Evolutionary conservation across 2,329 filamentous ascomycete species (phyloP).

Genomic region (Aspergillus caelatus): DNA sequence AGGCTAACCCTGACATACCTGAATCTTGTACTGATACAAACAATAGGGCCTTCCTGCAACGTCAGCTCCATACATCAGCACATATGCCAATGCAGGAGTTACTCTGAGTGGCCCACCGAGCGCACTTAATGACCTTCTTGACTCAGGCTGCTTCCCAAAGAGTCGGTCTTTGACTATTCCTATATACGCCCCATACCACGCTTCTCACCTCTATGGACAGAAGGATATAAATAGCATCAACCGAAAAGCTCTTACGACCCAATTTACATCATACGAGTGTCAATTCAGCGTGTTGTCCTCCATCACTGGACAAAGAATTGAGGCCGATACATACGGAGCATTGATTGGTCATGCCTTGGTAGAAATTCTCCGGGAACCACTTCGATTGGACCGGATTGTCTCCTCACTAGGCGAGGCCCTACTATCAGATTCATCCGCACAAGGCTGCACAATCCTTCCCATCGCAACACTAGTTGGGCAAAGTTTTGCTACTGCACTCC

Average conservation of each 20-base stretch:
- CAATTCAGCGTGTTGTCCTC: not conserved
- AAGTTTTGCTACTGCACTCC: not conserved
- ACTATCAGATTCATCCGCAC: not conserved
- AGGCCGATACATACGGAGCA: not conserved
- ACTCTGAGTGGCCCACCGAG: slow-evolving; percentile 5
- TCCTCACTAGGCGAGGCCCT: not conserved
- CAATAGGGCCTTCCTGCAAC: not conserved
- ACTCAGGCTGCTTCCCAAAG: not conserved
- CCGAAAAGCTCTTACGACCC: not conserved
- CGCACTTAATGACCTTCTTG: not conserved
- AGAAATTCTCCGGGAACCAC: not conserved
- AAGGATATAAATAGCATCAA: not conserved
- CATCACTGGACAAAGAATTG: not conserved
- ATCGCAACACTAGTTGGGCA: not conserved
- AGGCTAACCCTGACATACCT: not conserved
- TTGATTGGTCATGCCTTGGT: not conserved
- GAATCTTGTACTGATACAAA: not conserved
- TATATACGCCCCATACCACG: slow-evolving; percentile 6
- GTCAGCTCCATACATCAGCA: slow-evolving; percentile 5
- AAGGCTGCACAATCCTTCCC: not conserved
- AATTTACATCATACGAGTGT: not conserved
- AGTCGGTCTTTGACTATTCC: not conserved
- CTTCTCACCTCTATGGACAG: slow-evolving; percentile 1
- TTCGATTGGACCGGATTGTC: not conserved
- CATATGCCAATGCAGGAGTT: slow-evolving; percentile 1